A percentile compares a stretch with the other conserved stretches of the same genome.
phyloP scores from a whole-genome alignment of 139 green algal species.

The Chlamydomonas eustigma region DNA sequence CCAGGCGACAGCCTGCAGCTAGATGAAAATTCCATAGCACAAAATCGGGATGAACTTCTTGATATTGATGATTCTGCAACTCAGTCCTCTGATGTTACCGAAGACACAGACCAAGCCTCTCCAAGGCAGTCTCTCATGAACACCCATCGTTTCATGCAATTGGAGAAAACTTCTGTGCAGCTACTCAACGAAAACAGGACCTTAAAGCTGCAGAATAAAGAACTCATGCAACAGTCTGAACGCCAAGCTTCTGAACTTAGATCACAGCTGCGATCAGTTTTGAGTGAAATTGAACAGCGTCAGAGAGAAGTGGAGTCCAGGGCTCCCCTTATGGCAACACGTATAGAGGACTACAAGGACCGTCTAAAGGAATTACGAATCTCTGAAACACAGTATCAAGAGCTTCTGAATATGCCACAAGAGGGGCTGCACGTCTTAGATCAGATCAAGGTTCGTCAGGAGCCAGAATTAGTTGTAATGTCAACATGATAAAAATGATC shows the following conservation, averaged over 20 bases:
- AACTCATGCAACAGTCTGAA: slow-evolving; percentile 18
- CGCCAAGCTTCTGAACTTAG: slow-evolving; percentile 26
- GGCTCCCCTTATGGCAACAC: slow-evolving; percentile 22
- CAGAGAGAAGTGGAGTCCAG: slow-evolving; percentile 39
- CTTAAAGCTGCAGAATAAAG: slow-evolving; percentile 15
- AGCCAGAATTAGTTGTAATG: too few species aligned
- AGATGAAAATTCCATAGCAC: too few species aligned
- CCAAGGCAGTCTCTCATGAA: too few species aligned
- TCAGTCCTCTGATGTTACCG: too few species aligned
- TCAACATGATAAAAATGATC: too few species aligned
- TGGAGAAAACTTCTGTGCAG: slow-evolving; percentile 31
- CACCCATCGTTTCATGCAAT: not conserved
- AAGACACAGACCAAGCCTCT: too few species aligned
- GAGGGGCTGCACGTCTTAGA: slow-evolving; percentile 27
- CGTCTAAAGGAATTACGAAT: slow-evolving; percentile 32
- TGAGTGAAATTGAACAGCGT: slow-evolving; percentile 23
- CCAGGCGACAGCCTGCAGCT: not conserved
- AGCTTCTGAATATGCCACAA: slow-evolving; percentile 28
- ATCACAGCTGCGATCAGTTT: not conserved
- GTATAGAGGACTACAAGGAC: slow-evolving; percentile 24
- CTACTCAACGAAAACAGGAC: slow-evolving; percentile 32
- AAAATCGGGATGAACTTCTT: too few species aligned
- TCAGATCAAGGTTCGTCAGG: slow-evolving; percentile 24
- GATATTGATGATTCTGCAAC: too few species aligned
- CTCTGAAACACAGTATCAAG: slow-evolving; percentile 24